A percentile compares a stretch with the other conserved stretches of the same genome.
Conservation (phyloP, 371 early-diverging fungal genomes). For the Mucor circinelloides region DNA sequence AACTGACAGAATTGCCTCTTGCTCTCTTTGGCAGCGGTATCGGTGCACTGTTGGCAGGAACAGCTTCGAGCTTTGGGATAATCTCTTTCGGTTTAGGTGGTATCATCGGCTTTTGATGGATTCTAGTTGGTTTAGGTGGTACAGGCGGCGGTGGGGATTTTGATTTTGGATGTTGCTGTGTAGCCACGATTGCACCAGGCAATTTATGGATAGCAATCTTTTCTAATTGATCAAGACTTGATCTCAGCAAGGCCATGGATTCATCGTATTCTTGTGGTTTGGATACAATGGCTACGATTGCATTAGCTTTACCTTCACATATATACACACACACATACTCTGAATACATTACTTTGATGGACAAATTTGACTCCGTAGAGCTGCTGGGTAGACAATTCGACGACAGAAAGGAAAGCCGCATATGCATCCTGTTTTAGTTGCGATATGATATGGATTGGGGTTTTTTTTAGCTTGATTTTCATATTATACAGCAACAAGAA, state of each 20-base stretch:
- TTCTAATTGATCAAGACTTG: slow-evolving; percentile 38
- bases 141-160: slow-evolving; percentile 23
- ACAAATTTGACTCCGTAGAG: slow-evolving; percentile 46
- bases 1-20: slow-evolving; percentile 48
- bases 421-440: slow-evolving; percentile 45
- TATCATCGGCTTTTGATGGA: slow-evolving; percentile 29
- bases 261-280: slow-evolving; percentile 34
- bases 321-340: not conserved
- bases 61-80: not conserved
- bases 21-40: slow-evolving; percentile 9
- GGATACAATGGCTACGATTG: slow-evolving; percentile 33
- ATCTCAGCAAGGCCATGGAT: slow-evolving; percentile 34
- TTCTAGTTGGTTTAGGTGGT: slow-evolving; percentile 35
- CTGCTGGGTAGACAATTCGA: slow-evolving; percentile 36
- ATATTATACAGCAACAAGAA: not conserved
- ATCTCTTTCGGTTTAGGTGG: slow-evolving; percentile 43
- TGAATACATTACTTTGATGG: slow-evolving; percentile 41
- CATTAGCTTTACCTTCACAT: not conserved
- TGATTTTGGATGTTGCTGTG: not conserved
- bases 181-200: slow-evolving; percentile 11
- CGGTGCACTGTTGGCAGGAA: not conserved
- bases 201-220: slow-evolving; percentile 34
- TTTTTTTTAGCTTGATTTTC: not conserved
- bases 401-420: slow-evolving; percentile 36
- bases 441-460: not conserved